Evolutionary conservation across 345 rosid species (phyloP).

Genomic region (Populus ilicifolia): DNA sequence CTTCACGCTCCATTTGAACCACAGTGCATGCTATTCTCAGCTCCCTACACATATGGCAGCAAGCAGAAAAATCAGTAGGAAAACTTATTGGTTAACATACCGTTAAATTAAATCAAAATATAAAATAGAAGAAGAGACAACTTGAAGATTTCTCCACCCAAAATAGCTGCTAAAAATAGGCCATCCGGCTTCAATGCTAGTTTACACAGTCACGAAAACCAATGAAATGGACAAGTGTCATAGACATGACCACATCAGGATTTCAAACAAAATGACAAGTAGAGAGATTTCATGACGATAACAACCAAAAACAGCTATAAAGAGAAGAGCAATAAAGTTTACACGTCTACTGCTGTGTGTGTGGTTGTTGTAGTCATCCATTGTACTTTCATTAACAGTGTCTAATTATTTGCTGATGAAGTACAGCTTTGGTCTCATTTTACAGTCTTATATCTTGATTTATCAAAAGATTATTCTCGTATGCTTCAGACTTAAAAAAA

Average conservation of each 20-base stretch:
- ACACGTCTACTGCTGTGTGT: no score
- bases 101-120: constrained; percentile 6
- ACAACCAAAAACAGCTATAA: neutral
- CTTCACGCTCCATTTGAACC: constrained; percentile 99
- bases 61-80: constrained; percentile 1
- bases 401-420: no score
- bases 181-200: constrained; percentile 98
- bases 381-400: no score
- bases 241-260: neutral
- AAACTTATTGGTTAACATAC: neutral
- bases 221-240: constrained; percentile 29
- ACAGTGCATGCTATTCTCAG: constrained; percentile 93
- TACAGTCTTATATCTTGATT: no score
- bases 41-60: constrained; percentile 48
- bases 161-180: constrained; percentile 93
- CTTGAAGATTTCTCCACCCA: constrained; percentile 98
- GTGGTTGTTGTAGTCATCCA: no score
- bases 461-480: no score
- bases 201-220: constrained; percentile 57
- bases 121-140: constrained; percentile 24
- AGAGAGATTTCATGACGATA: neutral
- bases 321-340: neutral
- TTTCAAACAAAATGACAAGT: neutral
- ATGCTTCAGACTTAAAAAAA: no score
- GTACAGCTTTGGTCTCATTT: no score